Evolutionary conservation across 1,284 basidiomycete species (phyloP), one percentile per base, ranked within the genome.

Genomic region (Ustilago sp.): DNA sequence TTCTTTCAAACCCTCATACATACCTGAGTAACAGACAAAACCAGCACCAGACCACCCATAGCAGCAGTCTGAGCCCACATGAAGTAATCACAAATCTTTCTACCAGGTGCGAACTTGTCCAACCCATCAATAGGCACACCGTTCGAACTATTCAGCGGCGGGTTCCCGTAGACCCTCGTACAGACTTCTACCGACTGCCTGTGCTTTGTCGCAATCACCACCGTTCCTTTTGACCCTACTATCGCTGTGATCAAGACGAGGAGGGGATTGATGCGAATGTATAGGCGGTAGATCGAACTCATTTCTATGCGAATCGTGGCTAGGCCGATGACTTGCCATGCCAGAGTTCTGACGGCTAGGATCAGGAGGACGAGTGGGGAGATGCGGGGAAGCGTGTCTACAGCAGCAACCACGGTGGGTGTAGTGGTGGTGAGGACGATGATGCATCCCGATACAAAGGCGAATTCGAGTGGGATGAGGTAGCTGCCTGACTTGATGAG

Each of bases 401-500:
- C 68, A 1, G 64, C 65, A 1, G 76, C 75, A 19, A 80, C 76
- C 32, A 80, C 74, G 9, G 60, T 63, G 1, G 79, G 79, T 2
- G 79, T 66, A 0, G 59, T 68, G 5, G 70, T 52, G 51, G 62
- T 72, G 31, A 79, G 72, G 4, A 74, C 63, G 54, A 74, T 66
- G 55, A 79, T 58, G 45, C 67, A 75, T 13, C 70, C 59, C 4
- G 72, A 54, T 4, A 80, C 76, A 48, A 80, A 68, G 31, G 63
- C 67, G 48, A 64, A 77, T 36, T 80, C 79, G 45, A 80, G 63
- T 8, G 71, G 55, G 50, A 79, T 68, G 8, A 78, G 63, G 64
- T 80, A 80, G 19, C 73, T 60, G 3, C 79, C 79, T 0, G 59
- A 60, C 50, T 80, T 80, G 63, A 80, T 63, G 39, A 80, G 69